A percentile compares a stretch with the other conserved stretches of the same genome.
phyloP scores from a whole-genome alignment of 2,329 filamentous ascomycete genomes.

The Colletotrichum navitas region DNA sequence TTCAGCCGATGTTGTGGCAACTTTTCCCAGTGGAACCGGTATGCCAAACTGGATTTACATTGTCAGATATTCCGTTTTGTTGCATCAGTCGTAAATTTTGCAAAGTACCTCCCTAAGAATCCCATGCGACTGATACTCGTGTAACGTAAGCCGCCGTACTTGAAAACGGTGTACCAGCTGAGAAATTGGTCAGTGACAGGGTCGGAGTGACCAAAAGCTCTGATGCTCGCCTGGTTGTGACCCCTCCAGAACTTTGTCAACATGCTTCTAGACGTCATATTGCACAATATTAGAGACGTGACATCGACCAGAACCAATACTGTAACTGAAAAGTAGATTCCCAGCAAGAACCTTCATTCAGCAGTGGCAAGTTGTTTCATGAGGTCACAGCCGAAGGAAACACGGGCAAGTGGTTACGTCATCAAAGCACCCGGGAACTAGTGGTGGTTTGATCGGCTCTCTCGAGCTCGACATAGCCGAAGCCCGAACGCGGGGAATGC shows the following conservation, averaged over 20 bases:
- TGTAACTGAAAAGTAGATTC: no score
- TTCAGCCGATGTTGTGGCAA: slow-evolving; percentile 45
- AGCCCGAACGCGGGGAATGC: background rate
- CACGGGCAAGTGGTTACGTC: slow-evolving; percentile 5
- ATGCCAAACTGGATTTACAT: slow-evolving; percentile 45
- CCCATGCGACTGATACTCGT: slow-evolving; percentile 13
- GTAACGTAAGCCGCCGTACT: slow-evolving; percentile 12
- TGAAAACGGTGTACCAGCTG: background rate
- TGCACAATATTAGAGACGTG: background rate
- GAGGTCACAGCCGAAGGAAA: background rate
- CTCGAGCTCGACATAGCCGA: slow-evolving; percentile 1
- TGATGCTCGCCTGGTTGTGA: background rate
- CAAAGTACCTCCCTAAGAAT: slow-evolving; percentile 21
- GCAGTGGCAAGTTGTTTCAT: no score
- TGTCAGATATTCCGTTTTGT: background rate
- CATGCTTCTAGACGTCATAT: background rate
- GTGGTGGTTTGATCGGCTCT: background rate
- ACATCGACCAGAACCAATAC: no score
- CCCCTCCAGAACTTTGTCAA: background rate
- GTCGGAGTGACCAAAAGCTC: no score
- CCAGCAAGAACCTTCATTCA: background rate
- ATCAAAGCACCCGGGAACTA: background rate
- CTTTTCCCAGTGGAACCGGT: slow-evolving; percentile 44
- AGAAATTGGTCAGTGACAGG: background rate
- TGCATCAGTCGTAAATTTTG: no score